These are phyloP conservation scores for Beauveria scarabaeidicola DNA, from an alignment of 2,329 filamentous ascomycete genomes.

Conservation along the genomic window DNA sequence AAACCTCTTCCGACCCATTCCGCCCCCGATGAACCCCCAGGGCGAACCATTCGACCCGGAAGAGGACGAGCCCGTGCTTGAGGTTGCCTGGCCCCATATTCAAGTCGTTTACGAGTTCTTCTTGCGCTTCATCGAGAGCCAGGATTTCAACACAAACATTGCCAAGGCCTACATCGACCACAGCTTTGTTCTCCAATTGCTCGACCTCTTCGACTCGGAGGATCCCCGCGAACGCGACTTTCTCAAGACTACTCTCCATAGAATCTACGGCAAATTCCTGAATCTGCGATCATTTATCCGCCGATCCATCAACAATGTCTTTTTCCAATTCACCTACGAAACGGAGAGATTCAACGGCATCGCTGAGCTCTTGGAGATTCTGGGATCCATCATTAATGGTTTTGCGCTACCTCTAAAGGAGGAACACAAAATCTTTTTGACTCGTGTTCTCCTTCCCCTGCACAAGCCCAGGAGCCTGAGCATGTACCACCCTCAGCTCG, in stretches of 20 bases:
- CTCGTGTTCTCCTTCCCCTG: constrained; percentile 80
- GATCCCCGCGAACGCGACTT: constrained; percentile 95
- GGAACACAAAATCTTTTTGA: constrained; percentile 97
- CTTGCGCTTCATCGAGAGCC: constrained; percentile 95
- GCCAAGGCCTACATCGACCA: constrained; percentile 99
- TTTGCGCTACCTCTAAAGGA: constrained; percentile 96
- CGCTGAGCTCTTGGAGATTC: constrained; percentile 88
- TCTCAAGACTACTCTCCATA: constrained; percentile 92
- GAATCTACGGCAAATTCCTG: constrained; percentile 98
- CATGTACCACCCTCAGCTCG: constrained; percentile 98
- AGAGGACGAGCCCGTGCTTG: constrained; percentile 94
- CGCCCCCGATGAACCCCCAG: constrained; percentile 93
- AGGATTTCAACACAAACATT: constrained; percentile 99
- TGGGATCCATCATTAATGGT: constrained; percentile 98
- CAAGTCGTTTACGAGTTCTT: constrained; percentile 99
- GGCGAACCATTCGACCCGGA: constrained; percentile 97
- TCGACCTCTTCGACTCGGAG: constrained; percentile 98
- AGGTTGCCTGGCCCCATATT: constrained; percentile 98
- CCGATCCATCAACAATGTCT: constrained; percentile 98
- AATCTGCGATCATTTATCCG: constrained; percentile 96
- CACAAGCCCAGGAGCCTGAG: constrained; percentile 98
- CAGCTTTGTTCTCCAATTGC: constrained; percentile 87
- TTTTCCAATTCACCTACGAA: constrained; percentile 99
- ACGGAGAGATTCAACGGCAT: constrained; percentile 98
- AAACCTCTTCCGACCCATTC: constrained; percentile 95